Percentiles rank a stretch among this genome's conserved stretches.
These are phyloP conservation scores for Zasmidium cellare DNA, from an alignment of 2,329 filamentous ascomycete species.

Conservation along the genomic window DNA sequence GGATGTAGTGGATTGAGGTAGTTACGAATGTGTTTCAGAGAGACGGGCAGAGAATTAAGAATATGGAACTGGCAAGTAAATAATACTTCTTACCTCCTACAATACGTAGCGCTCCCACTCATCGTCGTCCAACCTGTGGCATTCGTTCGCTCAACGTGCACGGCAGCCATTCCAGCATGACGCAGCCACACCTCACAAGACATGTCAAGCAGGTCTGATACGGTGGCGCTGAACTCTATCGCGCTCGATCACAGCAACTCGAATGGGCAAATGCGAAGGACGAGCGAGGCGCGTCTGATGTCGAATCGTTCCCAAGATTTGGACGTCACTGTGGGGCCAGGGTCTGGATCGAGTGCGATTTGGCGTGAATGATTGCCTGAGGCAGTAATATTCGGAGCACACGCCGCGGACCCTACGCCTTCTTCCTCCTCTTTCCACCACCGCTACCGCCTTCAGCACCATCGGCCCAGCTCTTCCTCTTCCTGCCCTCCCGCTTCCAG, in stretches of 20 bases:
- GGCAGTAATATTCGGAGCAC: background rate
- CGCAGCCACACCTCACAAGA: background rate
- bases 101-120: background rate
- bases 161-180: background rate
- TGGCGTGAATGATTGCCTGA: background rate
- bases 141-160: background rate
- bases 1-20: background rate
- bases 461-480: conserved; percentile 60
- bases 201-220: background rate
- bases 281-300: too few species aligned
- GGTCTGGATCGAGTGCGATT: background rate
- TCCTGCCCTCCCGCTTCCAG: conserved; percentile 88
- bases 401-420: conserved; percentile 10
- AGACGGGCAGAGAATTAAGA: background rate
- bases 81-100: background rate
- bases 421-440: conserved; percentile 33
- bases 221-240: background rate
- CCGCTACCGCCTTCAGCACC: conserved; percentile 48
- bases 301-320: background rate
- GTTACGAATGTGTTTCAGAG: background rate
- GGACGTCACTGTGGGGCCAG: background rate
- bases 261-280: background rate
- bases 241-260: background rate
- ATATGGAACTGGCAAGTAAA: background rate
- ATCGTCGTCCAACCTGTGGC: background rate